Base-by-base conservation (phyloP, 2,329 filamentous ascomycete genomes). In the Penicillium sumatraense region DNA sequence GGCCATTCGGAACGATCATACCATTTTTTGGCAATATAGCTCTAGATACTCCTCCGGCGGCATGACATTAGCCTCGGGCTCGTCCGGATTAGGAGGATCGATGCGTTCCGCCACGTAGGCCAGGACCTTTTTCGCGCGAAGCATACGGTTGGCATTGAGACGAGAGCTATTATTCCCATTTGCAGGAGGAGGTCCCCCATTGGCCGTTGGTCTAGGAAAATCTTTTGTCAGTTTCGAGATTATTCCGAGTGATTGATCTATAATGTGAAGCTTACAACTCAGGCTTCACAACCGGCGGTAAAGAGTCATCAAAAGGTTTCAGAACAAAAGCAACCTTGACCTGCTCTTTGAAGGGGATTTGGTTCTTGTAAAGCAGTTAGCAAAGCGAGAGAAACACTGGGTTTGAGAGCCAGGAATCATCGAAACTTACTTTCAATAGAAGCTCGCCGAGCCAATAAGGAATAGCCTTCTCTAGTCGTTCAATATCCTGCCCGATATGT, bases 301-400 rank as follows among this genome's bases (percentile, higher is more conserved):
- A 78, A 23, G 83, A 77, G 62, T 91, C 88, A 65, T 90, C 83
- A 77, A 85, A 92, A 0, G 95, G 93, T 64, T 95, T 86, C 21
- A 99, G 81, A 14, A 96, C 84, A 68, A 99, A 99, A 3, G 91
- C 93, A n/a, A 98, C 88, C 80, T 99, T 99, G 64, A 93, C 86
- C 1, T 93, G 87, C n/a, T 98, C 95, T 78, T 98, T 98, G 56
- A 82, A 76, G 0, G 92, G 91, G 8, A 91, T 85, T 70, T 86
- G 83, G 71, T 97, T 97, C 80, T 91, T n/a, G n/a, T n/a, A 47
- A 56, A 64, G 41, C 51, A 56, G 54, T 51, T 7, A 41, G 16
- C 27, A 9, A 16, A 16, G n/a, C n/a, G n/a, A n/a, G n/a, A n/a
- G n/a, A n/a, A n/a, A n/a, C n/a, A n/a, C n/a, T n/a, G n/a, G n/a